Percentiles rank a stretch among this genome's conserved stretches.
Evolutionary conservation across 805 yeast species (phyloP).

Genomic region (Myxozyma neotropica): DNA sequence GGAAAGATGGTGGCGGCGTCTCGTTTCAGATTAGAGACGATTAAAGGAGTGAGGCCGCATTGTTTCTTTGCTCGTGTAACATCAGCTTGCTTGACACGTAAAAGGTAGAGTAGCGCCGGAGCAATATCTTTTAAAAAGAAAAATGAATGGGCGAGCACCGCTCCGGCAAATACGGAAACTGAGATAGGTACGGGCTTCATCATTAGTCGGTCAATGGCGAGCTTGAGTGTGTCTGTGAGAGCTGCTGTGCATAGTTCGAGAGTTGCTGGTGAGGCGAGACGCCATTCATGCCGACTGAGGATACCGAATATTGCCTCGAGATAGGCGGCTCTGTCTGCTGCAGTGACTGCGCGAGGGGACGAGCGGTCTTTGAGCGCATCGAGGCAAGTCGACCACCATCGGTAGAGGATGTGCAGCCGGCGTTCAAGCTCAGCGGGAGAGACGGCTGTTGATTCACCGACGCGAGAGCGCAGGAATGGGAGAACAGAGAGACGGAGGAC

Average conservation of each 20-base stretch:
- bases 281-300: slow-evolving; percentile 47
- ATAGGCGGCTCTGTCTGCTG: slow-evolving; percentile 46
- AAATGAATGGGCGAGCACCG: slow-evolving; percentile 66
- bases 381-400: slow-evolving; percentile 47
- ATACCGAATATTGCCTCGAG: slow-evolving; percentile 47
- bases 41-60: slow-evolving; percentile 4
- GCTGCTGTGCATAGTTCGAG: slow-evolving; percentile 33
- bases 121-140: slow-evolving; percentile 59
- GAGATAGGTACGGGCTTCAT: slow-evolving; percentile 58
- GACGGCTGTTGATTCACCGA: slow-evolving; percentile 36
- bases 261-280: slow-evolving; percentile 22
- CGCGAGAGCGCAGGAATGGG: slow-evolving; percentile 43
- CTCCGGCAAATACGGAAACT: slow-evolving; percentile 67
- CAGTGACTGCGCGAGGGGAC: slow-evolving; percentile 36
- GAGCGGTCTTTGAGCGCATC: slow-evolving; percentile 38
- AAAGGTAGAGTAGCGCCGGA: slow-evolving; percentile 44
- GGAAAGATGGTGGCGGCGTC: slow-evolving; percentile 34
- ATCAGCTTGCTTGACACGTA: slow-evolving; percentile 38
- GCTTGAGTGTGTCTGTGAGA: slow-evolving; percentile 57
- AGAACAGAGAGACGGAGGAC: slow-evolving; percentile 48
- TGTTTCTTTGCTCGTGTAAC: slow-evolving; percentile 36
- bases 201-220: slow-evolving; percentile 52
- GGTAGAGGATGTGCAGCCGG: slow-evolving; percentile 39
- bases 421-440: slow-evolving; percentile 34
- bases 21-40: neutral